These are phyloP conservation scores for Neonectria ditissima DNA, from an alignment of 2,329 filamentous ascomycete species.

Conservation along the genomic window DNA sequence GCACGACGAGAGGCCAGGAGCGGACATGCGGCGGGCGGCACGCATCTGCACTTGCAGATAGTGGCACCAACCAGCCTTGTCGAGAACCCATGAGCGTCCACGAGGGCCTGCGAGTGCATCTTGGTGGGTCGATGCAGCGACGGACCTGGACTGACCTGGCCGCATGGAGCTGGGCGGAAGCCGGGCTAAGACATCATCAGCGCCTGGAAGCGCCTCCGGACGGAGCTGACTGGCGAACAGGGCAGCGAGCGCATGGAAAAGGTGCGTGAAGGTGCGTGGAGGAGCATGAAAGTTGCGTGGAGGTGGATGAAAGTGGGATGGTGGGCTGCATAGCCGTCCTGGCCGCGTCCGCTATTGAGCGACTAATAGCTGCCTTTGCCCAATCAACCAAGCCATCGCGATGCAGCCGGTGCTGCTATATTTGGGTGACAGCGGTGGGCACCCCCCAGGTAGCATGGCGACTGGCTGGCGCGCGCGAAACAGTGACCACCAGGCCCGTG, in stretches of 20 bases:
- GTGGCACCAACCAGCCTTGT: slow-evolving; percentile 36
- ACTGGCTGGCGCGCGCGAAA: slow-evolving; percentile 57
- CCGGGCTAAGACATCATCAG: slow-evolving; percentile 32
- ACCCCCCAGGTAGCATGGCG: slow-evolving; percentile 34
- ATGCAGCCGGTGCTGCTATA: slow-evolving; percentile 47
- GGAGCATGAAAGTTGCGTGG: slow-evolving; percentile 10
- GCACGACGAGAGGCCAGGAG: slow-evolving; percentile 35
- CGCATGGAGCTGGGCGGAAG: slow-evolving; percentile 32
- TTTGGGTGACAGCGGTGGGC: slow-evolving; percentile 48
- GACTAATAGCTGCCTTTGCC: slow-evolving; percentile 34
- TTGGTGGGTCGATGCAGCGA: slow-evolving; percentile 41
- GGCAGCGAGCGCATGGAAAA: slow-evolving; percentile 34
- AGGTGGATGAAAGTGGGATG: slow-evolving; percentile 34
- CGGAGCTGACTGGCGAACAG: slow-evolving; percentile 41
- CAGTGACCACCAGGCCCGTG: slow-evolving; percentile 36
- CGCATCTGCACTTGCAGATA: slow-evolving; percentile 35
- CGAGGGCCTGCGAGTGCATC: slow-evolving; percentile 18
- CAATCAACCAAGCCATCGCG: slow-evolving; percentile 48
- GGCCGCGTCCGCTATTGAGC: slow-evolving; percentile 39
- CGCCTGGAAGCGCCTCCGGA: slow-evolving; percentile 37
- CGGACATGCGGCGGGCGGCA: slow-evolving; percentile 45
- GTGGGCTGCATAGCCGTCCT: slow-evolving; percentile 35
- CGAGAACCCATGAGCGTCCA: slow-evolving; percentile 20
- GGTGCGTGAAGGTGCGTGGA: slow-evolving; percentile 20
- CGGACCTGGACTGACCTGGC: slow-evolving; percentile 34